These are phyloP conservation scores for Populus simonii DNA, from an alignment of 345 rosid genomes.

Conservation along the genomic window DNA sequence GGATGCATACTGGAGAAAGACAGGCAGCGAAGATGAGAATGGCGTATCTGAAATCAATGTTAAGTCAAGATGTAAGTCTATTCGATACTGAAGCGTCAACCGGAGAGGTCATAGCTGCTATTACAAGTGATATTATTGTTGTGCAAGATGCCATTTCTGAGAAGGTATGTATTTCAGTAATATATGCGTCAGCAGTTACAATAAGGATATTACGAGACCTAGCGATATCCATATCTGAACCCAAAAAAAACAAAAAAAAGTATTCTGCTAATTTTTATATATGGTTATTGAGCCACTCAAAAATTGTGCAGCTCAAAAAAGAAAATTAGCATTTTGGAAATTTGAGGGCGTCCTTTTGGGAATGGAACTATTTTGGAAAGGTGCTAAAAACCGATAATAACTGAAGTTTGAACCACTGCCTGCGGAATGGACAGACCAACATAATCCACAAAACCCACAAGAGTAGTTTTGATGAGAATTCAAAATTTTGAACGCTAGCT, in stretches of 20 bases:
- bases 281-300: no score
- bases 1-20: conserved; percentile 98
- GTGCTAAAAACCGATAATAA: background rate
- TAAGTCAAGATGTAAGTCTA: conserved; percentile 84
- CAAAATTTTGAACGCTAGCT: background rate
- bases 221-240: background rate
- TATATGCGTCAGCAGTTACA: no score
- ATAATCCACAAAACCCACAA: background rate
- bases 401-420: background rate
- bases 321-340: background rate
- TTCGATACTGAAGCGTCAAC: conserved; percentile 91
- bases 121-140: conserved; percentile 79
- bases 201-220: background rate
- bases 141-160: conserved; percentile 98
- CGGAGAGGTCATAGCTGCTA: conserved; percentile 85
- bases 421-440: background rate
- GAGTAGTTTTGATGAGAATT: background rate
- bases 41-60: conserved; percentile 82
- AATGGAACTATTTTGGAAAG: background rate
- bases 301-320: no score
- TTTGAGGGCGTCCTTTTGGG: background rate
- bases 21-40: conserved; percentile 93
- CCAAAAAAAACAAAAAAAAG: no score
- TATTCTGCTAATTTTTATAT: no score
- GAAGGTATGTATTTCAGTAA: conserved; percentile 45